Percentiles rank a stretch among this genome's conserved stretches.
Evolutionary conservation across 768 basidiomycete genomes (phyloP).

Genomic region (Termitomyces sp.): DNA sequence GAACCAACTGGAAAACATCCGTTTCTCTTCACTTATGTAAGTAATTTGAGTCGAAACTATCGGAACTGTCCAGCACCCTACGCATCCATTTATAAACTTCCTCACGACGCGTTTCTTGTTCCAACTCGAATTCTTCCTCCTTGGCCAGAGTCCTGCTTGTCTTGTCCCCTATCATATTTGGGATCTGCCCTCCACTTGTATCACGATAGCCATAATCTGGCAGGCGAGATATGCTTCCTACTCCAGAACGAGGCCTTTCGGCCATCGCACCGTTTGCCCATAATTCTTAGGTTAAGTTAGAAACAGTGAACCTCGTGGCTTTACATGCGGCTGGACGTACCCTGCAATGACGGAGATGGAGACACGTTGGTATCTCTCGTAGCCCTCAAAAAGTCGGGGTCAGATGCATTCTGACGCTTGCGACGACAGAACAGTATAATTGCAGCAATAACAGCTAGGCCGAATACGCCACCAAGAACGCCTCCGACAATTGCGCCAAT

Average conservation of each 20-base stretch:
- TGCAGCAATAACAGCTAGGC: not conserved
- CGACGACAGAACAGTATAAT: not conserved
- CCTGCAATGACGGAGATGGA: not conserved
- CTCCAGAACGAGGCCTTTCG: not conserved
- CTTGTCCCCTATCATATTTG: not conserved
- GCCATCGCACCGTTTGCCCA: not conserved
- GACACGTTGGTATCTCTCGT: not conserved
- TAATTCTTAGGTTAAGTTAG: not conserved
- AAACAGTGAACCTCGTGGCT: not conserved
- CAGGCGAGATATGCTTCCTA: not conserved
- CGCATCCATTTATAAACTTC: not conserved
- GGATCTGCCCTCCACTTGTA: not conserved
- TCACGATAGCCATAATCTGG: not conserved
- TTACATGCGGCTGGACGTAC: not conserved
- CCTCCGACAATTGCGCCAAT: slow-evolving; percentile 8
- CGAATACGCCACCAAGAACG: not conserved
- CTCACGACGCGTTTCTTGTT: not conserved
- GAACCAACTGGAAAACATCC: not conserved
- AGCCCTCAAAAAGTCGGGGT: not conserved
- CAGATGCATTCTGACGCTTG: not conserved
- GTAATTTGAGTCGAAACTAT: not conserved
- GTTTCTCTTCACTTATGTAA: not conserved
- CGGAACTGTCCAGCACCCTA: not conserved
- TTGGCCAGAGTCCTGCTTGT: not conserved
- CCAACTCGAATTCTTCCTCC: not conserved